These are phyloP conservation scores for Lipomyces yarrowii DNA, from an alignment of 1,139 yeast genomes.

Conservation along the genomic window DNA sequence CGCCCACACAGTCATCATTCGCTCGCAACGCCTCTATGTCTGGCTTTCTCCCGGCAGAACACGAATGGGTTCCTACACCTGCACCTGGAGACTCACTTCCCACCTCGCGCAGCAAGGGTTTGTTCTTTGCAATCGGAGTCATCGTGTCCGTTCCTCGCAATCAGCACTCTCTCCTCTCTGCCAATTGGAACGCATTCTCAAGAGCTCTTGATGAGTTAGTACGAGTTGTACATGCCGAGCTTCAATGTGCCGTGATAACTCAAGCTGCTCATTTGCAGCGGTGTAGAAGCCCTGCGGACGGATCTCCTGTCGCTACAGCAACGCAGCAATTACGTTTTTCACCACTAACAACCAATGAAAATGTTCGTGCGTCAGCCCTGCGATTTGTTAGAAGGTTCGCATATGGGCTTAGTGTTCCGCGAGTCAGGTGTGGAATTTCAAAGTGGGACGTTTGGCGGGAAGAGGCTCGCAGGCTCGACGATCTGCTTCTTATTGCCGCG, in stretches of 20 bases:
- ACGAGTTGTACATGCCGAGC: slow-evolving; percentile 2
- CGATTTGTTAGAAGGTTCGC: neutral
- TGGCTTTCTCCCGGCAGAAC: neutral
- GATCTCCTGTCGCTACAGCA: neutral
- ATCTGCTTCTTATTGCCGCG: neutral
- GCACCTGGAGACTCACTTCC: slow-evolving; percentile 10
- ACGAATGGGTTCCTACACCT: slow-evolving; percentile 7
- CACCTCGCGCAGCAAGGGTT: slow-evolving; percentile 3
- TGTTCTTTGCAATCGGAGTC: slow-evolving; percentile 11
- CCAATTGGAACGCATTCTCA: slow-evolving; percentile 6
- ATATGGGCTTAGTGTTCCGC: slow-evolving; percentile 3
- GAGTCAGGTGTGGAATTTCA: slow-evolving; percentile 3
- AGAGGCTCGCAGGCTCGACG: slow-evolving; percentile 6
- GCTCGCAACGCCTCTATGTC: neutral
- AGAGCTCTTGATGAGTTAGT: slow-evolving; percentile 10
- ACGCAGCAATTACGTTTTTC: slow-evolving; percentile 4
- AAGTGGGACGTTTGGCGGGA: slow-evolving; percentile 9
- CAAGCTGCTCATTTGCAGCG: slow-evolving; percentile 1
- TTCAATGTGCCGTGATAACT: neutral
- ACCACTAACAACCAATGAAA: slow-evolving; percentile 2
- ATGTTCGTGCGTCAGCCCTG: slow-evolving; percentile 5
- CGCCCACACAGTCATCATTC: neutral
- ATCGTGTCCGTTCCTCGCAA: slow-evolving; percentile 8
- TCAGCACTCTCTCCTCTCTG: neutral
- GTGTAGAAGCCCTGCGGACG: neutral